Percentiles rank a stretch among this genome's conserved stretches.
These are phyloP conservation scores for Climacium dendroides DNA, from an alignment of 225 moss, liverwort and hornwort genomes.

Conservation along the genomic window DNA sequence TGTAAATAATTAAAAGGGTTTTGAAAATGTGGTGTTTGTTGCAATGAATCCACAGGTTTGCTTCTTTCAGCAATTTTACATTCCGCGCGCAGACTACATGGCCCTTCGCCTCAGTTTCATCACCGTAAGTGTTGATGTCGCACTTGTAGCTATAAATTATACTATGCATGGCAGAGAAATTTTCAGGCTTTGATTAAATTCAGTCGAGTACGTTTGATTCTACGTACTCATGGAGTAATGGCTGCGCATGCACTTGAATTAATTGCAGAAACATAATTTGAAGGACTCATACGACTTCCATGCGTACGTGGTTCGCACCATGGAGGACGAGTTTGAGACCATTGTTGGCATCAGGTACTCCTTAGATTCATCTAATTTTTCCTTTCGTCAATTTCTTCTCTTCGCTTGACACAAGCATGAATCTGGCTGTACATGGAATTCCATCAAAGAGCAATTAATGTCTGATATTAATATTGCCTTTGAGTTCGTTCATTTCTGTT, in stretches of 20 bases:
- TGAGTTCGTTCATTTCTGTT: not conserved
- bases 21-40: not conserved
- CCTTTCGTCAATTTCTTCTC: not conserved
- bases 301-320: slow-evolving; percentile 59
- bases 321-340: slow-evolving; percentile 71
- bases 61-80: slow-evolving; percentile 62
- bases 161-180: not conserved
- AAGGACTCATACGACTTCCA: slow-evolving; percentile 52
- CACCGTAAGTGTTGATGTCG: slow-evolving; percentile 12
- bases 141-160: not conserved
- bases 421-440: not conserved
- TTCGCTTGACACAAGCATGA: not conserved
- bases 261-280: slow-evolving; percentile 23
- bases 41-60: slow-evolving; percentile 30
- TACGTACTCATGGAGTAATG: not conserved
- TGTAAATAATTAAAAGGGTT: not conserved
- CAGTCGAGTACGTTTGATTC: not conserved
- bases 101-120: slow-evolving; percentile 66
- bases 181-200: not conserved
- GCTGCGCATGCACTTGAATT: not conserved
- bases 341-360: slow-evolving; percentile 74
- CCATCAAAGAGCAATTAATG: not conserved
- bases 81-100: slow-evolving; percentile 64
- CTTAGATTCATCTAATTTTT: not conserved
- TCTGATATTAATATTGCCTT: not conserved